Conservation (phyloP, 1,284 basidiomycete genomes). For the Ceratobasidium sp. region DNA sequence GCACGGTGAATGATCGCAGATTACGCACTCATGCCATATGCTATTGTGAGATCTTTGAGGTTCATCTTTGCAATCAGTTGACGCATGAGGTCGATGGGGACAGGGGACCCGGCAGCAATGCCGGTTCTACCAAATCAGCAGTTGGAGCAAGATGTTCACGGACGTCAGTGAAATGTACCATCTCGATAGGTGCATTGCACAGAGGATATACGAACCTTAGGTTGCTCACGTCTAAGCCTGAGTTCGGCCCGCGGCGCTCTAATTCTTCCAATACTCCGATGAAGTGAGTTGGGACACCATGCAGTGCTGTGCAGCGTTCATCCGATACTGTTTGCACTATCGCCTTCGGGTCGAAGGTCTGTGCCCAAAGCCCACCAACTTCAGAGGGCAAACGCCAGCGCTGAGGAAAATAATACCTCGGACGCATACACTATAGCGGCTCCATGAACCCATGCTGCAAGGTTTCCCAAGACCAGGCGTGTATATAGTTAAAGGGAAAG, state of each 20-base stretch:
- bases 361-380: neutral
- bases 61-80: constrained; percentile 73
- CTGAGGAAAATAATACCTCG: constrained; percentile 53
- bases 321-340: constrained; percentile 73
- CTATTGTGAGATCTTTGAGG: constrained; percentile 76
- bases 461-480: constrained; percentile 84
- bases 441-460: constrained; percentile 81
- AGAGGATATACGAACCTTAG: constrained; percentile 62
- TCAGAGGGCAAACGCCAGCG: neutral
- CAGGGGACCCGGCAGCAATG: constrained; percentile 79
- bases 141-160: constrained; percentile 15
- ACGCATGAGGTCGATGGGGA: constrained; percentile 83
- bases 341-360: constrained; percentile 67
- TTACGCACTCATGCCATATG: constrained; percentile 82
- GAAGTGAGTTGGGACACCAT: constrained; percentile 88
- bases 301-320: constrained; percentile 79
- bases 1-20: neutral
- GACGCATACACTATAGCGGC: constrained; percentile 80
- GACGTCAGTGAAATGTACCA: constrained; percentile 6
- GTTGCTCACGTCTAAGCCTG: constrained; percentile 59
- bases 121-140: constrained; percentile 66
- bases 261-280: constrained; percentile 76
- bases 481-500: constrained; percentile 7
- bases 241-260: constrained; percentile 57
- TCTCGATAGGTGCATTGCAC: constrained; percentile 45